Percentiles rank a stretch among this genome's conserved stretches.
Conservation (phyloP, 1,284 basidiomycete genomes). For the Tilletia horrida region DNA sequence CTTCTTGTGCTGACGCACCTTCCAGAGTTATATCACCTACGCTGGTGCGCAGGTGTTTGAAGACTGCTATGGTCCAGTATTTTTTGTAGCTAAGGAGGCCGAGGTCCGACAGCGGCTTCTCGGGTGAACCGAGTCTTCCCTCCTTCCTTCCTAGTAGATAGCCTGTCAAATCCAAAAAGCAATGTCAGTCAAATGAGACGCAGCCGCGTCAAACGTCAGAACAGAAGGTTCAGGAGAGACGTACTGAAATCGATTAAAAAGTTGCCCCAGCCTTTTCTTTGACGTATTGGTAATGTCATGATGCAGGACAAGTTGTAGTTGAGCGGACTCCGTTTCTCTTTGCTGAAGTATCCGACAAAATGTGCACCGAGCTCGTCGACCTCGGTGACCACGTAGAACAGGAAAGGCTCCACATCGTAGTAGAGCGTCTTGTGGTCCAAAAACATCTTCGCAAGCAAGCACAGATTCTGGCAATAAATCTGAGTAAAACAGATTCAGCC, state of each 20-base stretch:
- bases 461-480: slow-evolving; percentile 99
- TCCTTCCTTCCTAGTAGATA: slow-evolving; percentile 96
- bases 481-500: slow-evolving; percentile 17
- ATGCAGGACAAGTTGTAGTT: slow-evolving; percentile 95
- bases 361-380: slow-evolving; percentile 82
- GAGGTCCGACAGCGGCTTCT: slow-evolving; percentile 94
- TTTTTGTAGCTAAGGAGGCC: slow-evolving; percentile 86
- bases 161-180: slow-evolving; percentile 61
- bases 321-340: slow-evolving; percentile 93
- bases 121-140: slow-evolving; percentile 88
- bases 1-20: slow-evolving; percentile 61
- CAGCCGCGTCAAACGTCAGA: neutral
- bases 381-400: slow-evolving; percentile 97
- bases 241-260: slow-evolving; percentile 95
- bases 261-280: slow-evolving; percentile 90
- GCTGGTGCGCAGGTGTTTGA: slow-evolving; percentile 70
- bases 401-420: slow-evolving; percentile 98
- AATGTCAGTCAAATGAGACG: neutral
- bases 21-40: slow-evolving; percentile 68
- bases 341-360: slow-evolving; percentile 98
- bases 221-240: slow-evolving; percentile 53
- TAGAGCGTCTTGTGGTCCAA: slow-evolving; percentile 98
- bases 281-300: slow-evolving; percentile 94
- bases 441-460: slow-evolving; percentile 97
- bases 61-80: slow-evolving; percentile 91